These are phyloP conservation scores for Escallonia rubra DNA, from an alignment of 129 eudicot species.

Conservation along the genomic window DNA sequence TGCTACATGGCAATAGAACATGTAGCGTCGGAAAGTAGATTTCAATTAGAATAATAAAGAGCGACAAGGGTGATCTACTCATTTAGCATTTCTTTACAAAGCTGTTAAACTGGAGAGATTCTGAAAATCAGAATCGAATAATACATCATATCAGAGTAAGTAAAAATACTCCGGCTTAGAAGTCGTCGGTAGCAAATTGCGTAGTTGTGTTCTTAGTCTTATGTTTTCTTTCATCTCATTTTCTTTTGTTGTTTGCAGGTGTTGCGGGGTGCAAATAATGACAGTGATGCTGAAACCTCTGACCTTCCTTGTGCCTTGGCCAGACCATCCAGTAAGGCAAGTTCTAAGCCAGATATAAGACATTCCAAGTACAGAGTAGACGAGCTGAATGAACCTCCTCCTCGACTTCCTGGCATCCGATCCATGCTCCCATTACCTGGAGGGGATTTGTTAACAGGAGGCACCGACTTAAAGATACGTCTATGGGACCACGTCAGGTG, in stretches of 20 bases:
- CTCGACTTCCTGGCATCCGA: slow-evolving; percentile 81
- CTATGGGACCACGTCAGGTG: slow-evolving; percentile 98
- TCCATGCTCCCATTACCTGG: slow-evolving; percentile 95
- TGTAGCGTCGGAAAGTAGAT: no score
- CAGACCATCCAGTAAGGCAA: slow-evolving; percentile 62
- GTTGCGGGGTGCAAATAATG: slow-evolving; percentile 58
- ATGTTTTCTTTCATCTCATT: background rate
- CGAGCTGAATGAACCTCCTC: slow-evolving; percentile 81
- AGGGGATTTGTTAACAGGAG: slow-evolving; percentile 95
- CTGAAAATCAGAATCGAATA: no score
- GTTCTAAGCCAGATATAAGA: slow-evolving; percentile 60
- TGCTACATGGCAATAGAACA: no score
- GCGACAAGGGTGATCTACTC: no score
- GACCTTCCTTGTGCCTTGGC: slow-evolving; percentile 84
- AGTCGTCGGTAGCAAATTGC: no score
- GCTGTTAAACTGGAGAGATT: no score
- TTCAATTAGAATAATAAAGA: no score
- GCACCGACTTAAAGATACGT: slow-evolving; percentile 92
- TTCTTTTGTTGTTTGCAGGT: slow-evolving; percentile 39
- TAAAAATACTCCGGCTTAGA: no score
- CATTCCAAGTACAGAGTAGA: slow-evolving; percentile 72
- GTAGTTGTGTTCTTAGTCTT: background rate
- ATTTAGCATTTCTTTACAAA: no score
- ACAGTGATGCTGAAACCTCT: slow-evolving; percentile 55
- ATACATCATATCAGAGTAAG: no score